Evolutionary conservation across 331 rosid species (phyloP), one percentile per base, ranked within the genome.

Genomic region (Rhamnella rubrinervis): DNA sequence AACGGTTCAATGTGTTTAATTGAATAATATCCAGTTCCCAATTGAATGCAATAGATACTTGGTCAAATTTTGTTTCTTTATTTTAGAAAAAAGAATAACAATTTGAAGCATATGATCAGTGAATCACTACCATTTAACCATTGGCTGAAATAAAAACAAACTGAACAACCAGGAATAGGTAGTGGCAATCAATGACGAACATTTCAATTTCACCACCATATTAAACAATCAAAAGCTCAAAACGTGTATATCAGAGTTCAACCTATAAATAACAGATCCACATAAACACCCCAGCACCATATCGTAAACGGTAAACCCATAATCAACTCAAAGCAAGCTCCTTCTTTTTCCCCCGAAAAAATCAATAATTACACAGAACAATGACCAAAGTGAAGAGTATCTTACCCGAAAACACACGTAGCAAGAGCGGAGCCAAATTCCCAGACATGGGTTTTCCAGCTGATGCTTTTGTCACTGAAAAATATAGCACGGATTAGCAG

Each of bases 401-500:
- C 82, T 74, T 21, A 84, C 97, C 88, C 72, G 89, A 80, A 59
- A 75, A 44, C 68, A 56, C 50, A 12, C 71, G 82, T 72, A 81
- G 71, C 70, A 47, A 31, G 70, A 76, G 65, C 35, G 65, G 76
- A 12, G 60, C 26, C 65, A 68, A 65, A 75, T 23, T 83, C 58
- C 71, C 80, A 58, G 84, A 77, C 95, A 85, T 92, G 85, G 86
- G 73, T 73, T 80, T 57, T 58, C 14, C 76, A 6, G 58, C 59
- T 31, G 66, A 57, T 40, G 67, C 53, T 65, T 65, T 50, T 50
- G 66, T 40, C 35, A 35, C 35, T 63, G 25, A 58, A 56, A 26
- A 44, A 11, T 14, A 53, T 26, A 50, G 7, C 11, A 40, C 13
- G 12, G 66, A n/a, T 6, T 59, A 51, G 51, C 28, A 64, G 19